Conservation (phyloP, 169 alveolate species). For the Neospora caninum region DNA sequence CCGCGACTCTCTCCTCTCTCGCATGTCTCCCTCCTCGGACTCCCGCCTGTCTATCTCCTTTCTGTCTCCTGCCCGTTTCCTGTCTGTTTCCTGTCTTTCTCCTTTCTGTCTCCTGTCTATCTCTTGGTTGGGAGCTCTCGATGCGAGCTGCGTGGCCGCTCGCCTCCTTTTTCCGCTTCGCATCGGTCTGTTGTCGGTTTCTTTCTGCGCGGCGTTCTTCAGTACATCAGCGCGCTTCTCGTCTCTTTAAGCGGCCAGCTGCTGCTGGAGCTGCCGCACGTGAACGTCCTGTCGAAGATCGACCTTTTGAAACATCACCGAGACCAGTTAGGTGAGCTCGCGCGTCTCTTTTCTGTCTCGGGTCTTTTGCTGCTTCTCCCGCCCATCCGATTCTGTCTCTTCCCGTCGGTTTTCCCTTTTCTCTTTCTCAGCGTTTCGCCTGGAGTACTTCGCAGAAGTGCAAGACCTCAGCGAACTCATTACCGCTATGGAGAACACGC, state of each 20-base stretch:
- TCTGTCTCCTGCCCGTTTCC: no score
- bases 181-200: background rate
- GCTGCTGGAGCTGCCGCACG: conserved; percentile 94
- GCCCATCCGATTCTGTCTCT: background rate
- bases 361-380: background rate
- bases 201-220: no score
- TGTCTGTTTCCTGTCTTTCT: background rate
- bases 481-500: conserved; percentile 32
- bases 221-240: conserved; percentile 91
- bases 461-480: conserved; percentile 56
- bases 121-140: background rate
- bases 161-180: background rate
- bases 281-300: conserved; percentile 91
- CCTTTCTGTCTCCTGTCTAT: background rate
- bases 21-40: no score
- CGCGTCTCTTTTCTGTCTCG: background rate
- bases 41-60: no score
- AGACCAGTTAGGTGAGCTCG: conserved; percentile 74
- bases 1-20: no score
- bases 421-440: conserved; percentile 59
- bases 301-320: conserved; percentile 83
- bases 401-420: background rate
- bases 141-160: background rate
- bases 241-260: conserved; percentile 94
- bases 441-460: conserved; percentile 68